Base-by-base conservation (phyloP, 176 grass and related monocot genomes). In the Olyra latifolia region DNA sequence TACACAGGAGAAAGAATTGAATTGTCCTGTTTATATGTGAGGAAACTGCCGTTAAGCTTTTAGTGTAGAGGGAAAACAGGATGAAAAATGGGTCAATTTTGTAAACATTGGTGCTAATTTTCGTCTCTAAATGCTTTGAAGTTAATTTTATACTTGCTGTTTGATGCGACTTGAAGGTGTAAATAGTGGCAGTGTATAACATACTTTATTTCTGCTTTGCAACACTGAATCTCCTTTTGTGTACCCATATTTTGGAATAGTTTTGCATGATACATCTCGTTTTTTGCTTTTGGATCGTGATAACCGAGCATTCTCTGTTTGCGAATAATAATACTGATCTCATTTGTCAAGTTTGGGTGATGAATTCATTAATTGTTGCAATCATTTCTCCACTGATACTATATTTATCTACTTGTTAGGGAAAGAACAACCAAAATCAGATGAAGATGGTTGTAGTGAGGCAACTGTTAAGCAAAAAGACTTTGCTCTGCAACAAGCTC, bases 401-500 rank as follows among this genome's bases (percentile, higher is more conserved):
- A 20, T 70, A 7, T n/a, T 67, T 57, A 14, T n/a, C 4, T 60
- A 17, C 54, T 71, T 71, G 4, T 29, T 71, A 91, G 75, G 75
- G 19, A 70, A 56, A 66, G 72, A 65, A 38, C 60, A 80, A 13
- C 58, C 79, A 44, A 91, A 87, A 32, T 50, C 80, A 44, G 46
- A 71, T 62, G 80, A 60, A 60, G 54, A 54, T 70, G 53, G 49
- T 49, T 80, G 20, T 5, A 54, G 42, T 3, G 74, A 87, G 30
- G 32, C 48, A 50, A 72, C 25, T 39, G 11, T 84, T 80, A 80
- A 76, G 48, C 42, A 65, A 35, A 91, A 87, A 62, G 80, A 91
- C 5, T 27, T 73, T 38, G 89, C 80, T 9, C 50, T 91, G 23
- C 89, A 91, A 55, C 89, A 91, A 84, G 84, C 89, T 35, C 27